Conservation (phyloP, 495 filamentous ascomycete species). For the Cenococcum geophilum region DNA sequence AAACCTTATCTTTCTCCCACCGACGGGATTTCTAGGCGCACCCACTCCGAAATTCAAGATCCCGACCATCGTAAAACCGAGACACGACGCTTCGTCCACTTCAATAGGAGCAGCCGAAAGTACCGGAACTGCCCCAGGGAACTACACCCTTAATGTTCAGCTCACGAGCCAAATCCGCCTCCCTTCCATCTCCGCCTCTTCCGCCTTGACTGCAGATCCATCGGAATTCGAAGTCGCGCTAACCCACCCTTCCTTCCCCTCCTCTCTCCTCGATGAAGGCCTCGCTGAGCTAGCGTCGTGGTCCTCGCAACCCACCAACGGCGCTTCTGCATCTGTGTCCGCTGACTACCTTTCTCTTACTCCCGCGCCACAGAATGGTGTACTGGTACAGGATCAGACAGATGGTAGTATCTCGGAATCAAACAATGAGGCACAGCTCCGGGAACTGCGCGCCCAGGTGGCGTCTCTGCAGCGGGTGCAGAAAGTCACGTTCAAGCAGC, state of each 20-base stretch:
- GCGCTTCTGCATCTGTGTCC: conserved; percentile 2
- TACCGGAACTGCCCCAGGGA: conserved; percentile 61
- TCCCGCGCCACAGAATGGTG: neutral
- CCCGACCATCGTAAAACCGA: conserved; percentile 65
- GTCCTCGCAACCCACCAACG: conserved; percentile 8
- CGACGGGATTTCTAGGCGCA: conserved; percentile 49
- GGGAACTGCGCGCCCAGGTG: conserved; percentile 32
- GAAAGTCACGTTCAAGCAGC: conserved; percentile 36
- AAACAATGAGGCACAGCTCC: conserved; percentile 5
- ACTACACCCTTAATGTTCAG: conserved; percentile 6
- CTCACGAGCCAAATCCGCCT: conserved; percentile 10
- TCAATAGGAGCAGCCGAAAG: conserved; percentile 40
- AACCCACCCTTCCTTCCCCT: conserved; percentile 49
- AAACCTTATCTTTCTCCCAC: conserved; percentile 64
- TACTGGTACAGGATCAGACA: neutral
- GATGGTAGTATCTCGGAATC: neutral
- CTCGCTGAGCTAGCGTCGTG: conserved; percentile 48
- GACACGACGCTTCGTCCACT: conserved; percentile 39
- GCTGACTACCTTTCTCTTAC: conserved; percentile 37
- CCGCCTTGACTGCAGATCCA: neutral
- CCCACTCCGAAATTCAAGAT: conserved; percentile 44
- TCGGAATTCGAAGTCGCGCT: conserved; percentile 47
- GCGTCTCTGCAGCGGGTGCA: conserved; percentile 36
- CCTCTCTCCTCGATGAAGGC: conserved; percentile 50
- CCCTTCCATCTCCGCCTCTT: conserved; percentile 11